These are phyloP conservation scores for Pholiota adiposa DNA, from an alignment of 1,284 basidiomycete genomes.

Conservation along the genomic window DNA sequence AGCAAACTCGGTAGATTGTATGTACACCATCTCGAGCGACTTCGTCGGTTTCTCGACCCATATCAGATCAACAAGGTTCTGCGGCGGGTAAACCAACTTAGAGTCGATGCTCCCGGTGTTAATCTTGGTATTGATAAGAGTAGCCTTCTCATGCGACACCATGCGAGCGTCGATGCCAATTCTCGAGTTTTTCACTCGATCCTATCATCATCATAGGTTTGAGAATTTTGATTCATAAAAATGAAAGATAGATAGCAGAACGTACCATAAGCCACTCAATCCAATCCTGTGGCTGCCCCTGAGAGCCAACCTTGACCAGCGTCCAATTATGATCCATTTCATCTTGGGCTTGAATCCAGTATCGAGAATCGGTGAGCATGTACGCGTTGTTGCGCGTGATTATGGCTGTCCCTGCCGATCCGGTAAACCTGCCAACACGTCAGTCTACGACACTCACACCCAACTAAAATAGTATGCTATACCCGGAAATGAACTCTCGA, in stretches of 20 bases:
- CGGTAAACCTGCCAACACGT: constrained; percentile 67
- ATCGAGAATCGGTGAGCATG: constrained; percentile 87
- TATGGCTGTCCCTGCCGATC: constrained; percentile 85
- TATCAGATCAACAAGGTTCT: constrained; percentile 87
- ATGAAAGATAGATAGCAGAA: constrained; percentile 19
- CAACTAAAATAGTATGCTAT: constrained; percentile 31
- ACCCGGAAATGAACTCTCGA: constrained; percentile 85
- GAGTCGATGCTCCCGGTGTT: constrained; percentile 42
- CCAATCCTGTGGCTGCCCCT: constrained; percentile 72
- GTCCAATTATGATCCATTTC: constrained; percentile 84
- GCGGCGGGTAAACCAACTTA: constrained; percentile 71
- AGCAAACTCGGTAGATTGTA: constrained; percentile 77
- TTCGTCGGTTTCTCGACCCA: constrained; percentile 80
- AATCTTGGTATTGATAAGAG: constrained; percentile 61
- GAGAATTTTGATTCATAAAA: background rate
- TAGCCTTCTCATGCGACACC: constrained; percentile 77
- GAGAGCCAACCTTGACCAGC: constrained; percentile 68
- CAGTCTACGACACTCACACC: background rate
- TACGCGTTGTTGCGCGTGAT: constrained; percentile 70
- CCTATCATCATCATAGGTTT: background rate
- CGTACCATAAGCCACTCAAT: constrained; percentile 73
- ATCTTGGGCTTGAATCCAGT: constrained; percentile 84
- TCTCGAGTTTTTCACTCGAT: constrained; percentile 54
- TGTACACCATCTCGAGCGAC: constrained; percentile 70
- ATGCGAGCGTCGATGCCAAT: constrained; percentile 92